A percentile compares a stretch with the other conserved stretches of the same genome.
Evolutionary conservation across 2,329 filamentous ascomycete species (phyloP).

Genomic region (Pyrenophora seminiperda): DNA sequence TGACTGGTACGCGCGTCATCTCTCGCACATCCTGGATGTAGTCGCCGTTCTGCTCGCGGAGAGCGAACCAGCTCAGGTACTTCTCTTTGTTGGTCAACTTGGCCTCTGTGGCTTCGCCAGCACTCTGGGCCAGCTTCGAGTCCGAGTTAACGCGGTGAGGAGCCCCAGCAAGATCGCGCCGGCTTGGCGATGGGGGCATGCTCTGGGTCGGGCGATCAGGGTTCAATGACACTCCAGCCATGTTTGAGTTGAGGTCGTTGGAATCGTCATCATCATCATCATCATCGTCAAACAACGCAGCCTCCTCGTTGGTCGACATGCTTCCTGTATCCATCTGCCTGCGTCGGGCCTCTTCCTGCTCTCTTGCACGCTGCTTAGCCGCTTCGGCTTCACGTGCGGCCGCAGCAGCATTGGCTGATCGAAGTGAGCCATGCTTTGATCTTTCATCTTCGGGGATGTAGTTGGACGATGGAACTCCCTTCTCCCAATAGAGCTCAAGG

Average conservation of each 20-base stretch:
- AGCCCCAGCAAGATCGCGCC: conserved; percentile 69
- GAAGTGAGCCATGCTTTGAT: conserved; percentile 77
- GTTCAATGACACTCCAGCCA: conserved; percentile 85
- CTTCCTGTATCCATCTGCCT: conserved; percentile 95
- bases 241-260: conserved; percentile 86
- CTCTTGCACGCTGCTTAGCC: conserved; percentile 78
- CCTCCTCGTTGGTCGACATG: conserved; percentile 88
- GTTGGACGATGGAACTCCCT: conserved; percentile 93
- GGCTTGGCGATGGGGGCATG: conserved; percentile 87
- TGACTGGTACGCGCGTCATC: conserved; percentile 97
- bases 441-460: conserved; percentile 97
- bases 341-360: conserved; percentile 87
- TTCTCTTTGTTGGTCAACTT: conserved; percentile 94
- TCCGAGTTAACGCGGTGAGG: conserved; percentile 92
- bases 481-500: conserved; percentile 98
- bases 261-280: conserved; percentile 76
- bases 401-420: conserved; percentile 74
- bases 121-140: conserved; percentile 77
- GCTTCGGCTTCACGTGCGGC: conserved; percentile 81
- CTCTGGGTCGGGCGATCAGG: conserved; percentile 90
- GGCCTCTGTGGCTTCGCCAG: conserved; percentile 72
- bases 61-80: conserved; percentile 85
- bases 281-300: conserved; percentile 94
- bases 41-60: conserved; percentile 90
- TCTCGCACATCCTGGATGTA: conserved; percentile 98